Evolutionary conservation across 371 early-diverging fungal genomes (phyloP), one percentile per base, ranked within the genome.

Genomic region (Zopfochytrium polystomum): DNA sequence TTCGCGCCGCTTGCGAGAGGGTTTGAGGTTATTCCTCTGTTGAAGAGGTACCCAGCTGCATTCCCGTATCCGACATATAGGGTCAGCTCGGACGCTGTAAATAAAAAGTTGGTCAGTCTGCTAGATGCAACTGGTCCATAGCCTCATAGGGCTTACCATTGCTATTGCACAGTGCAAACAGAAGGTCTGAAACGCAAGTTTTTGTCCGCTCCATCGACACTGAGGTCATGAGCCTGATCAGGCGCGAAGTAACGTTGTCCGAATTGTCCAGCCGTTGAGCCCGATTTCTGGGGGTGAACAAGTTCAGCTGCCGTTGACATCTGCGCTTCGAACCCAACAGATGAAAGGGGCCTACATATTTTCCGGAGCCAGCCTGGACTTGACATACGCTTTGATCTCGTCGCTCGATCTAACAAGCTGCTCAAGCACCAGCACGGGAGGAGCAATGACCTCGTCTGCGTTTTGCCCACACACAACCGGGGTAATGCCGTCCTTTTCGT

Each of bases 21-120:
- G 30, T 61, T 32, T 2, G 52, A 6, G 49, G 58, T 52, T 15
- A 77, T 35, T 9, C 80, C 80, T 2, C 62, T 55, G 13, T 72
- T 46, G 47, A 74, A 69, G 11, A 96, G 77, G 62, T 85, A 96
- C 15, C 96, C 96, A 4, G 92, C 89, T 6, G 90, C 92, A 66
- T 92, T 91, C 29, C 96, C 97, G 63, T 92, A 93, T 3, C 97
- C 96, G 1, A 92, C 85, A 59, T 90, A 83, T 50, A 80, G 75
- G 43, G 87, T 83, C 61, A 96, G 82, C 45, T 75, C 70, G 27
- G 72, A 66, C 0, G 89, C 92, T 91, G 70, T 23, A 50, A 42
- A 51, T 18, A 15, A 45, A 31, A 48, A 26, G 15, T 22, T 2
- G 23, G 22, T 48, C 23, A 32, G 3, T 33, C n/a, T 18, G 34